Conservation (phyloP, 768 basidiomycete genomes). For the Rhodotorula kratochvilovae region DNA sequence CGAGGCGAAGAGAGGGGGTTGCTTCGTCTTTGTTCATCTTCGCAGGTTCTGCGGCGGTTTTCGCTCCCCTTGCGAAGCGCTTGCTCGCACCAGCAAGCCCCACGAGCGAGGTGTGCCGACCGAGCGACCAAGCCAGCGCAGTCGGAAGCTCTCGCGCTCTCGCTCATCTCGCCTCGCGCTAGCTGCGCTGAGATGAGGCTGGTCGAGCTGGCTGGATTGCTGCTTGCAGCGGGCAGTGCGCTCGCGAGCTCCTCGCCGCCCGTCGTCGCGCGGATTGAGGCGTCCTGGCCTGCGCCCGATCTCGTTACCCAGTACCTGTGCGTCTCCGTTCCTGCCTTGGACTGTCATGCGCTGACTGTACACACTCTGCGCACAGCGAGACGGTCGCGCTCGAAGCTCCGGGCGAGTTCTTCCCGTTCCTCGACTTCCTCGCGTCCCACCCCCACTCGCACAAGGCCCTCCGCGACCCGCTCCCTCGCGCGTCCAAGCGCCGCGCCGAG, state of each 20-base stretch:
- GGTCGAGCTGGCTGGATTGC: not conserved
- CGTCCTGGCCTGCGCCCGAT: conserved; percentile 65
- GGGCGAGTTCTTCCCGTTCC: conserved; percentile 67
- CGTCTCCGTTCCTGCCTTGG: conserved; percentile 42
- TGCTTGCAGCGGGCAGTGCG: not conserved
- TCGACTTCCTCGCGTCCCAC: conserved; percentile 60
- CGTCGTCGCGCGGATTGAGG: conserved; percentile 35
- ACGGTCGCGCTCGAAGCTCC: conserved; percentile 70
- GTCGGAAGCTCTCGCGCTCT: not conserved
- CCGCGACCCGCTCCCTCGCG: not conserved
- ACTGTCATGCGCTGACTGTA: not conserved
- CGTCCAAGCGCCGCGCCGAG: conserved; percentile 17
- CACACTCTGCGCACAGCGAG: conserved; percentile 57
- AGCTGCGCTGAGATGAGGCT: not conserved
- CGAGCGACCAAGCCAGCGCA: too few relatives aligned
- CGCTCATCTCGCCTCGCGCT: too few relatives aligned
- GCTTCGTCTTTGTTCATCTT: not conserved
- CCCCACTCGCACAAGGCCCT: conserved; percentile 22
- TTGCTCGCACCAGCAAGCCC: too few relatives aligned
- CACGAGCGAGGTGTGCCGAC: too few relatives aligned
- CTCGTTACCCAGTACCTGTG: conserved; percentile 64
- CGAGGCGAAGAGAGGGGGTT: not conserved
- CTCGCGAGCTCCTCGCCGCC: conserved; percentile 7
- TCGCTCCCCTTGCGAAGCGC: too few relatives aligned
- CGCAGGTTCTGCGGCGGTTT: too few relatives aligned